Evolutionary conservation across 495 filamentous ascomycete species (phyloP).

Genomic region (Xylaria intraflava): DNA sequence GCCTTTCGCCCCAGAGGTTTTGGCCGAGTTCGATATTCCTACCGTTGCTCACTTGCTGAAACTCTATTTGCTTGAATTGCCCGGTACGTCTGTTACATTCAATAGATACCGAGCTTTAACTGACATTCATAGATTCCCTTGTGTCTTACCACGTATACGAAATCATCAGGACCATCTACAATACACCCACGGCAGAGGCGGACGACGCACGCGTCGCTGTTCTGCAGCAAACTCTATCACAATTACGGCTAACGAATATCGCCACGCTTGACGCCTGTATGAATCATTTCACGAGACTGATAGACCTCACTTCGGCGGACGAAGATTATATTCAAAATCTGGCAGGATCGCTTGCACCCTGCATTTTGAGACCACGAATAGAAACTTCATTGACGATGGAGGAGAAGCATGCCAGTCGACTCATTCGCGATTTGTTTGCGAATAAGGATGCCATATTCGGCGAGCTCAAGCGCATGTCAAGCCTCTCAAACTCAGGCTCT

Average conservation of each 20-base stretch:
- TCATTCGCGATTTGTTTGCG: constrained; percentile 86
- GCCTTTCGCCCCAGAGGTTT: constrained; percentile 62
- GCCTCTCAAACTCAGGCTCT: constrained; percentile 50
- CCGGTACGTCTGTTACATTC: constrained; percentile 52
- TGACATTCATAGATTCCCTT: constrained; percentile 64
- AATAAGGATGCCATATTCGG: constrained; percentile 94
- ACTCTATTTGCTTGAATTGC: constrained; percentile 91
- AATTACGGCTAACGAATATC: constrained; percentile 94
- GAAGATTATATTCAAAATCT: constrained; percentile 75
- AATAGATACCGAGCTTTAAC: constrained; percentile 4
- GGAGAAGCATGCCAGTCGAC: constrained; percentile 85
- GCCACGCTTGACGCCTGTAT: constrained; percentile 96
- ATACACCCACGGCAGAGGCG: constrained; percentile 67
- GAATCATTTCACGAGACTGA: constrained; percentile 94
- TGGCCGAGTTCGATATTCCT: constrained; percentile 84
- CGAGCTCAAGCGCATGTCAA: constrained; percentile 88
- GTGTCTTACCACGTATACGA: constrained; percentile 98
- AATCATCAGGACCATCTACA: constrained; percentile 96
- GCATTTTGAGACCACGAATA: constrained; percentile 75
- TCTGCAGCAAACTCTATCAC: constrained; percentile 90
- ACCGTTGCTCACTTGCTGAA: constrained; percentile 91
- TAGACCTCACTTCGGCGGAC: constrained; percentile 93
- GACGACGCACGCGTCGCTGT: constrained; percentile 75
- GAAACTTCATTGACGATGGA: constrained; percentile 91
- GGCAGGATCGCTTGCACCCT: constrained; percentile 73